A percentile compares a stretch with the other conserved stretches of the same genome.
Evolutionary conservation across 495 filamentous ascomycete genomes (phyloP).

Genomic region (Pseudotulostoma volvatum): DNA sequence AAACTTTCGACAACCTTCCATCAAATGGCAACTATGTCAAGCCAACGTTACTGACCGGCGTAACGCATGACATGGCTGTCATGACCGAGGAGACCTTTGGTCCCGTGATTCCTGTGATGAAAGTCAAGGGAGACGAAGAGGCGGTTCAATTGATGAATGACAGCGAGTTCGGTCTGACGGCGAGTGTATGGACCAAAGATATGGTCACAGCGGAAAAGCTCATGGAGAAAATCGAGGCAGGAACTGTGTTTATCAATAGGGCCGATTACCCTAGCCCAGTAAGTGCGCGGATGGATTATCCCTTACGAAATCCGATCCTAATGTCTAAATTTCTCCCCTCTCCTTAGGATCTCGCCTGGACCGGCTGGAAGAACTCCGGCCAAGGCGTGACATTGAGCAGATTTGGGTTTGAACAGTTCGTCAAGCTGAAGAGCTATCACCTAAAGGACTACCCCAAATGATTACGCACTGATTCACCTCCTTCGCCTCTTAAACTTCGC

Average conservation of each 20-base stretch:
- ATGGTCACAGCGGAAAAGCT: conserved; percentile 57
- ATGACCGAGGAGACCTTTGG: conserved; percentile 98
- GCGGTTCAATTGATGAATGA: conserved; percentile 86
- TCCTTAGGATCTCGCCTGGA: conserved; percentile 83
- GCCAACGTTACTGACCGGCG: conserved; percentile 67
- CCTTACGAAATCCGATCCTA: conserved; percentile 5
- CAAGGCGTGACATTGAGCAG: conserved; percentile 77
- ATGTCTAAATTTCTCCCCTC: conserved; percentile 10
- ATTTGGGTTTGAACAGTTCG: conserved; percentile 87
- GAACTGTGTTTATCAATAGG: conserved; percentile 92
- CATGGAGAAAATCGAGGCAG: conserved; percentile 71
- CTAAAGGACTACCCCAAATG: conserved; percentile 80
- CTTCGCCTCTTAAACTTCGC: no score
- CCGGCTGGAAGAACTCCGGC: conserved; percentile 93
- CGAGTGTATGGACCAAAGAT: conserved; percentile 97
- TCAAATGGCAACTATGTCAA: conserved; percentile 67
- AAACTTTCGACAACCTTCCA: conserved; percentile 51
- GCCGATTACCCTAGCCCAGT: conserved; percentile 87
- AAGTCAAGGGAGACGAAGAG: conserved; percentile 67
- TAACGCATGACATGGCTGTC: conserved; percentile 70
- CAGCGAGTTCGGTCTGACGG: conserved; percentile 83
- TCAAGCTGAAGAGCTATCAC: conserved; percentile 91
- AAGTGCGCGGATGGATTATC: conserved; percentile 23
- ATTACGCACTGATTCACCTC: no score
- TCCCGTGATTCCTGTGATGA: conserved; percentile 87